phyloP scores from a whole-genome alignment of 768 basidiomycete species.

The Boletus tomentosulus region DNA sequence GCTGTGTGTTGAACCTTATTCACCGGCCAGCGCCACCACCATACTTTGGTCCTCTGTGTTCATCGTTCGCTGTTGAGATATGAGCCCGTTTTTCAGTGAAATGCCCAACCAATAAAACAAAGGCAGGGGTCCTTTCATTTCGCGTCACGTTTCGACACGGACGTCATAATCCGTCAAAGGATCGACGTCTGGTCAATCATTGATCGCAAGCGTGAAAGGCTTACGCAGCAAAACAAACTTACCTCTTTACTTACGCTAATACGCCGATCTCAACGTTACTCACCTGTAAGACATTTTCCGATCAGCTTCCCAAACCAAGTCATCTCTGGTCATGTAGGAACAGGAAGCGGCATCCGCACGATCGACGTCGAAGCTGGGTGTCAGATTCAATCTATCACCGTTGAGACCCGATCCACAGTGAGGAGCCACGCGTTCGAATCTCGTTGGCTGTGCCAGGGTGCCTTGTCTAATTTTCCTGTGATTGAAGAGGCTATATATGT shows the following conservation, averaged over 20 bases:
- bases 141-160: not conserved
- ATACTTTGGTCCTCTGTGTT: too few species aligned
- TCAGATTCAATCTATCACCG: conserved; percentile 11
- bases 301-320: conserved; percentile 19
- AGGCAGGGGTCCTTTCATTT: conserved; percentile 4
- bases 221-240: conserved; percentile 1
- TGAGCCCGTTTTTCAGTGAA: not conserved
- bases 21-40: not conserved
- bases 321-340: conserved; percentile 15
- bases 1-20: conserved; percentile 22
- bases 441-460: conserved; percentile 19
- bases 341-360: conserved; percentile 13
- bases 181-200: conserved; percentile 14
- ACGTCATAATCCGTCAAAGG: conserved; percentile 4
- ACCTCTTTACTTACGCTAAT: conserved; percentile 4
- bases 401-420: not conserved
- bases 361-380: conserved; percentile 23
- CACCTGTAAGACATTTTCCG: conserved; percentile 4
- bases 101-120: not conserved
- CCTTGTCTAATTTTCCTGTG: not conserved
- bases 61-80: not conserved
- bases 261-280: conserved; percentile 12
- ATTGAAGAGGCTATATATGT: conserved; percentile 11
- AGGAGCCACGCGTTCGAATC: conserved; percentile 18
- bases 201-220: conserved; percentile 3